A percentile compares a stretch with the other conserved stretches of the same genome.
Evolutionary conservation across 2,329 filamentous ascomycete genomes (phyloP).

Genomic region (Pseudocercospora eumusae): DNA sequence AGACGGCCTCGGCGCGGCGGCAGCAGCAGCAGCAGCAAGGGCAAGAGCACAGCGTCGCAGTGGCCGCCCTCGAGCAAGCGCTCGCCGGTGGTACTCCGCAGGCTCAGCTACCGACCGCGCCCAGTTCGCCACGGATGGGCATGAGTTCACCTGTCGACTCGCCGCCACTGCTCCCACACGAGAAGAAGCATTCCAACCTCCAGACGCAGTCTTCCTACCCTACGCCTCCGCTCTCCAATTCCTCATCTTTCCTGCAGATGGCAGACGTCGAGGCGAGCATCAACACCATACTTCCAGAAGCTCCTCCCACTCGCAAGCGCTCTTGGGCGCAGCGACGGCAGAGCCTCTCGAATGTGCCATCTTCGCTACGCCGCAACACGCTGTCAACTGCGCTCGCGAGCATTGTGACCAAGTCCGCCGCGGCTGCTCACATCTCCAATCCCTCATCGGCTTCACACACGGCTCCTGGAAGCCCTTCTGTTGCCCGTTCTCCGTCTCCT

Average conservation of each 20-base stretch:
- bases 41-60: slow-evolving; percentile 24
- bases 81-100: slow-evolving; percentile 25
- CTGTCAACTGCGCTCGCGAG: slow-evolving; percentile 62
- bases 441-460: slow-evolving; percentile 59
- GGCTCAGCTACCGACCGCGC: slow-evolving; percentile 38
- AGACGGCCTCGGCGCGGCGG: slow-evolving; percentile 10
- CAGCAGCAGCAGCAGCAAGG: slow-evolving; percentile 24
- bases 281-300: slow-evolving; percentile 21
- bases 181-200: slow-evolving; percentile 33
- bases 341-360: slow-evolving; percentile 32
- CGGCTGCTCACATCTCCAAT: slow-evolving; percentile 71
- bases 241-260: slow-evolving; percentile 42
- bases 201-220: slow-evolving; percentile 38
- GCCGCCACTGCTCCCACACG: slow-evolving; percentile 43
- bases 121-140: slow-evolving; percentile 37
- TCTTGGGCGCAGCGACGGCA: slow-evolving; percentile 32
- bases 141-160: slow-evolving; percentile 29
- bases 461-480: slow-evolving; percentile 54
- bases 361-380: slow-evolving; percentile 41
- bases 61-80: slow-evolving; percentile 25
- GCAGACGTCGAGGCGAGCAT: slow-evolving; percentile 31
- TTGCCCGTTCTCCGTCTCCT: slow-evolving; percentile 49
- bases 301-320: slow-evolving; percentile 30
- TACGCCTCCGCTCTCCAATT: slow-evolving; percentile 46
- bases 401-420: slow-evolving; percentile 63